These are phyloP conservation scores for Cicer bijugum DNA, from an alignment of 306 rosid genomes.

Conservation along the genomic window DNA sequence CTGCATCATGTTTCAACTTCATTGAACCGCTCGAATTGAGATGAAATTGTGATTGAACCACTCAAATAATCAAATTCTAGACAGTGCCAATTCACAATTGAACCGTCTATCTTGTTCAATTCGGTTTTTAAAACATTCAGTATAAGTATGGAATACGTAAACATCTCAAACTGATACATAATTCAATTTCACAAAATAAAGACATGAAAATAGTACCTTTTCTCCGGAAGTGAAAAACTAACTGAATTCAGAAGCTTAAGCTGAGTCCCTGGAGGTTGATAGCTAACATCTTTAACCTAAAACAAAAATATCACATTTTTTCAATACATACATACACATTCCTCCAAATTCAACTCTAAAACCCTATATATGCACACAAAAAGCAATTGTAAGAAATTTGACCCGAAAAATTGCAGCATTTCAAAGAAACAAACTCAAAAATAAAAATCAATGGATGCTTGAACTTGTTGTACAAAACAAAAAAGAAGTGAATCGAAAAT, in stretches of 20 bases:
- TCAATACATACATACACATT: slow-evolving; percentile 4
- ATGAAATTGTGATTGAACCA: not conserved
- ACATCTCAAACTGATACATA: slow-evolving; percentile 28
- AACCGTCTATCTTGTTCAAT: not conserved
- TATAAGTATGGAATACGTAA: slow-evolving; percentile 8
- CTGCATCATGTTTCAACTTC: not conserved
- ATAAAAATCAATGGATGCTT: not conserved
- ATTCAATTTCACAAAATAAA: slow-evolving; percentile 26
- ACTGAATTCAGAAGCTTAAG: slow-evolving; percentile 67
- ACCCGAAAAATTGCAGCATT: slow-evolving; percentile 1
- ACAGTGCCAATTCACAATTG: not conserved
- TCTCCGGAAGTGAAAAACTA: slow-evolving; percentile 80
- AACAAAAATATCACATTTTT: not conserved
- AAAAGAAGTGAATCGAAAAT: not conserved
- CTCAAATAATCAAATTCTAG: no score
- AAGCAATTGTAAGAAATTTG: not conserved
- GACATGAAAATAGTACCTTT: slow-evolving; percentile 54
- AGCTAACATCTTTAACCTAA: slow-evolving; percentile 79
- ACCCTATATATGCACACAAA: not conserved
- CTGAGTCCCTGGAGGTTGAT: slow-evolving; percentile 90
- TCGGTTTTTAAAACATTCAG: not conserved
- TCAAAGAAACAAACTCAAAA: not conserved
- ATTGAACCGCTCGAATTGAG: not conserved
- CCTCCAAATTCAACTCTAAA: slow-evolving; percentile 7
- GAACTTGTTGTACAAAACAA: not conserved